Conservation (phyloP, 371 early-diverging fungal genomes). For the Conidiobolus incongruus region DNA sequence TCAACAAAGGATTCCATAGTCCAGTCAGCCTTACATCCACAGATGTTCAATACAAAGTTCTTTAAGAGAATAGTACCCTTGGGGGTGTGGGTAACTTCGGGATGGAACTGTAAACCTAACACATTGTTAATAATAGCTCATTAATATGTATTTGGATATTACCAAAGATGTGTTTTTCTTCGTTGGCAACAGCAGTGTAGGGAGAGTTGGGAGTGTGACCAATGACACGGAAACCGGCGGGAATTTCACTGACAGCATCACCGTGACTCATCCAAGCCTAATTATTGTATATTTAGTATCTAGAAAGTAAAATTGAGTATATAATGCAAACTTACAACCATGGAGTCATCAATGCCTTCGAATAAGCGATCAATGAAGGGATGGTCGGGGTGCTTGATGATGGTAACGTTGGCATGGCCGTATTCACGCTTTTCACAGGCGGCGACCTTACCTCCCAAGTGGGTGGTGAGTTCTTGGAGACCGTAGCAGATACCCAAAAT, state of each 20-base stretch:
- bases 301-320: background rate
- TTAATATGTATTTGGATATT: background rate
- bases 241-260: slow-evolving; percentile 68
- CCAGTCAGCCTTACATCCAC: slow-evolving; percentile 69
- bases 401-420: slow-evolving; percentile 63
- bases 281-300: background rate
- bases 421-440: slow-evolving; percentile 84
- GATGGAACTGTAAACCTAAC: slow-evolving; percentile 77
- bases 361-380: slow-evolving; percentile 46
- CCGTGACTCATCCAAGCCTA: slow-evolving; percentile 97
- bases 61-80: slow-evolving; percentile 56
- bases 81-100: slow-evolving; percentile 92
- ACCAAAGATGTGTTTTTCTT: slow-evolving; percentile 58
- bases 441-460: slow-evolving; percentile 68
- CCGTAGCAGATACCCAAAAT: slow-evolving; percentile 96
- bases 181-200: slow-evolving; percentile 69
- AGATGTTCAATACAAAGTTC: slow-evolving; percentile 83
- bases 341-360: slow-evolving; percentile 37
- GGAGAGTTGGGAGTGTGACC: slow-evolving; percentile 73
- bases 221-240: slow-evolving; percentile 62
- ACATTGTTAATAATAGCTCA: background rate
- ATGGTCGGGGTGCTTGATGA: slow-evolving; percentile 30
- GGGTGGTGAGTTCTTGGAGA: slow-evolving; percentile 72
- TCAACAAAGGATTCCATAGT: slow-evolving; percentile 89
- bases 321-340: slow-evolving; percentile 9